Conservation (phyloP, 768 basidiomycete genomes). For the Tylopilus felleus region DNA sequence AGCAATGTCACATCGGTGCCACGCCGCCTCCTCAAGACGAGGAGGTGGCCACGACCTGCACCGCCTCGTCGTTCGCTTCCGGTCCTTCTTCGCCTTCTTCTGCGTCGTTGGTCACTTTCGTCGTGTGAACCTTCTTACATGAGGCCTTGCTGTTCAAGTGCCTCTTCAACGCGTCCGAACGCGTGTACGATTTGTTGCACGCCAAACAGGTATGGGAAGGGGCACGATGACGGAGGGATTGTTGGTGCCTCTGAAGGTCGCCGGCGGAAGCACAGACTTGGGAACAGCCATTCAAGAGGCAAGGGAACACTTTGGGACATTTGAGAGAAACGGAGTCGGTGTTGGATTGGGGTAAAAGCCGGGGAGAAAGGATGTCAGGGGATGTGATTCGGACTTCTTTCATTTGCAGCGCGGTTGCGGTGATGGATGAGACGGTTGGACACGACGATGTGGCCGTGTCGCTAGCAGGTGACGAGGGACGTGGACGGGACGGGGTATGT, state of each 20-base stretch:
- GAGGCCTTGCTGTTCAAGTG: conserved; percentile 28
- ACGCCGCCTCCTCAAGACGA: conserved; percentile 18
- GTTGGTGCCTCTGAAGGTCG: conserved; percentile 28
- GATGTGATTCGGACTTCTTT: conserved; percentile 14
- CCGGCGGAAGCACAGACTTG: conserved; percentile 29
- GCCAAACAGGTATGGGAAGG: conserved; percentile 24
- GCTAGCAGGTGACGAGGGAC: background rate
- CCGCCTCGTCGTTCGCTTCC: conserved; percentile 20
- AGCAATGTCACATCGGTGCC: background rate
- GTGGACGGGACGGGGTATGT: background rate
- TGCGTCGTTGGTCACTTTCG: conserved; percentile 6
- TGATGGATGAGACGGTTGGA: conserved; percentile 4
- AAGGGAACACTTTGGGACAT: conserved; percentile 21
- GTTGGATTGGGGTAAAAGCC: background rate
- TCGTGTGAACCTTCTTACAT: conserved; percentile 26
- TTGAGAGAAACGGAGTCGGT: background rate
- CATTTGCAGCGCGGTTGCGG: conserved; percentile 10
- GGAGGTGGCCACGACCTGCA: conserved; percentile 8
- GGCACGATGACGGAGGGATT: conserved; percentile 27
- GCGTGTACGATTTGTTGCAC: conserved; percentile 29
- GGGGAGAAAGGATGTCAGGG: conserved; percentile 9
- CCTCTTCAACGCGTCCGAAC: conserved; percentile 32
- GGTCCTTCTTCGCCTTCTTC: conserved; percentile 9
- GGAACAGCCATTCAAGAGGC: conserved; percentile 21
- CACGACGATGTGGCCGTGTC: background rate